Conservation (phyloP, 2,329 filamentous ascomycete genomes). For the Hymenoscyphus scutula region DNA sequence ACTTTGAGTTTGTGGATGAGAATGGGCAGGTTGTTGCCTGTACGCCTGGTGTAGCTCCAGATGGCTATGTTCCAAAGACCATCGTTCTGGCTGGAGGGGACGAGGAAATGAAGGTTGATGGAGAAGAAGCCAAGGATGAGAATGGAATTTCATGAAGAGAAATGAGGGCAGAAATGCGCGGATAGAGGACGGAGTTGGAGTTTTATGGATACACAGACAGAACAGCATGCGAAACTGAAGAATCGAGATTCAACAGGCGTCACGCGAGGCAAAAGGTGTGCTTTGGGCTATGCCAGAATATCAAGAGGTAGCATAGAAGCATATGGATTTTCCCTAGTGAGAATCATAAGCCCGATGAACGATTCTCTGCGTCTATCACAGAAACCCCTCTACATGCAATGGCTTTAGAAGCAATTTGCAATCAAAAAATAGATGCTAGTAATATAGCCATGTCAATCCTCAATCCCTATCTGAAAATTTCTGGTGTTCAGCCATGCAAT, state of each 20-base stretch:
- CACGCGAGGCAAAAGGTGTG: background rate
- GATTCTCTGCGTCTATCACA: background rate
- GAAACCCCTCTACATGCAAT: background rate
- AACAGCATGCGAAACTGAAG: background rate
- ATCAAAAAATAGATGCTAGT: conserved; percentile 1
- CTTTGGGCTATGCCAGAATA: background rate
- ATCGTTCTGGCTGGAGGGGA: conserved; percentile 64
- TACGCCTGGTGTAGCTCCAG: conserved; percentile 70
- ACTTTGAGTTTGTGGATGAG: conserved; percentile 97
- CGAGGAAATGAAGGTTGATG: conserved; percentile 53
- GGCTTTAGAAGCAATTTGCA: background rate
- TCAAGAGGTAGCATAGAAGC: background rate
- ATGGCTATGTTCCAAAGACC: conserved; percentile 55
- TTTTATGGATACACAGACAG: conserved; percentile 5
- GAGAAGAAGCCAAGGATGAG: conserved; percentile 30
- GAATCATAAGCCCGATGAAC: background rate
- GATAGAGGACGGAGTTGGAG: conserved; percentile 17
- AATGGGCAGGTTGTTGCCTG: conserved; percentile 80
- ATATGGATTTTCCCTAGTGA: background rate
- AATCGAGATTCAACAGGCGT: background rate
- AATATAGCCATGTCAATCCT: background rate
- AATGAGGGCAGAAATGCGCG: background rate
- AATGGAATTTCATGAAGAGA: conserved; percentile 40
- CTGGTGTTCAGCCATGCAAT: background rate
- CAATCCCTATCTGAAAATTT: too few relatives aligned